Base-by-base conservation (phyloP, 225 moss, liverwort and hornwort genomes). In the Sphagnum tenellum region DNA sequence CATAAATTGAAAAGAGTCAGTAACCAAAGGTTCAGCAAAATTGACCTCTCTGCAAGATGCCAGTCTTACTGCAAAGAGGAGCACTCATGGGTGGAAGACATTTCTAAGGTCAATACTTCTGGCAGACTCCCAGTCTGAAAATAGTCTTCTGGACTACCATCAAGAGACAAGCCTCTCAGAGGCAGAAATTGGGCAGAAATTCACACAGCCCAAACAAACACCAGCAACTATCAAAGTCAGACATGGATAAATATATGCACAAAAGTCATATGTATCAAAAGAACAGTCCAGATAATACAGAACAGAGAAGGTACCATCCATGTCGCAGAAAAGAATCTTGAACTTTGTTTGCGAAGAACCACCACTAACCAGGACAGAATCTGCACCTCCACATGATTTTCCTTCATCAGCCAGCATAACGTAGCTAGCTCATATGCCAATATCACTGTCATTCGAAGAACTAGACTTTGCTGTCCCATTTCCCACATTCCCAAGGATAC, bases 301-400 rank as follows among this genome's bases (percentile, higher is more conserved):
- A n/a, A 56, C 55, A 13, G 59, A 12, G 55, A 63, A 2, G 75
- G 80, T 76, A 90, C 96, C 75, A 78, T 98, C 96, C 96, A 98
- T 93, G 67, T 98, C 96, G 52, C 90, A 93, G 46, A 98, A 93
- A 46, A 98, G 71, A 49, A 92, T 72, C 75, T 80, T 87, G 67
- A 89, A 88, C 44, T 83, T 75, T 48, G 79, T 57, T 60, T 79
- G 85, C 51, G 74, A 47, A 56, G 67, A 57, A 12, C 55, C 55
- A 66, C 48, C 14, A 49, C 59, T 65, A 52, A 73, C 57, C 59
- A 44, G 63, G 53, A 49, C 44, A 53, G 46, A 77, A 71, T 72
- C 78, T 82, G 77, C 73, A 78, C 68, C 65, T 46, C 46, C 66
- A 76, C 7, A 9, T 46, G 12, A 69, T 65, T 67, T 71, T 61